Conservation (phyloP, 352 stramenopile species). For the Phytophthora macrochlamydospora region DNA sequence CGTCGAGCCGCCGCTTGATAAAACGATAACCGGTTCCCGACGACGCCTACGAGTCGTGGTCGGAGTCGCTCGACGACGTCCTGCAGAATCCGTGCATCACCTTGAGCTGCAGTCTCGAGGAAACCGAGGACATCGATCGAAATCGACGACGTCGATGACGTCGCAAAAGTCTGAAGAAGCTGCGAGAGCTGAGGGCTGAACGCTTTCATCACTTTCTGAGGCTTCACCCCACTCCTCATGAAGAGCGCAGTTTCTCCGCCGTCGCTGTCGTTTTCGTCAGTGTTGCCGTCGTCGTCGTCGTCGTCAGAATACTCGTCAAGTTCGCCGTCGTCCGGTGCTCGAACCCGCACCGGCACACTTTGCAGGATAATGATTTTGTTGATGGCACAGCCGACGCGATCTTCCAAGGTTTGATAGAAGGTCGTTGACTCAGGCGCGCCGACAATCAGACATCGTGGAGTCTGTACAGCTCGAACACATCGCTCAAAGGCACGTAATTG, state of each 20-base stretch:
- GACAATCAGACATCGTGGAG: constrained; percentile 44
- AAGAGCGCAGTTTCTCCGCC: neutral
- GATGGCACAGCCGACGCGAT: constrained; percentile 33
- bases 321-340: constrained; percentile 22
- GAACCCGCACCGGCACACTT: constrained; percentile 28
- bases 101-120: constrained; percentile 19
- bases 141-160: constrained; percentile 20
- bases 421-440: constrained; percentile 22
- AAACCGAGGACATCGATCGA: constrained; percentile 31
- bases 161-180: constrained; percentile 35
- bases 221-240: constrained; percentile 21
- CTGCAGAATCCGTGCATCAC: constrained; percentile 17
- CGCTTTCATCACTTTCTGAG: constrained; percentile 25
- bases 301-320: constrained; percentile 58
- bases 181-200: constrained; percentile 36
- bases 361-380: constrained; percentile 52
- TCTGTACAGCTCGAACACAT: constrained; percentile 26
- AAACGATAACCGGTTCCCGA: constrained; percentile 55
- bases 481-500: constrained; percentile 16
- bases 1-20: constrained; percentile 33
- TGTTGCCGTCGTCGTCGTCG: constrained; percentile 31
- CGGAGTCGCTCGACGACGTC: constrained; percentile 25
- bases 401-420: constrained; percentile 44
- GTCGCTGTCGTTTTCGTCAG: constrained; percentile 11
- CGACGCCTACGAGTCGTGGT: constrained; percentile 35